Base-by-base conservation (phyloP, 331 rosid genomes). In the Prunus yedoensis region DNA sequence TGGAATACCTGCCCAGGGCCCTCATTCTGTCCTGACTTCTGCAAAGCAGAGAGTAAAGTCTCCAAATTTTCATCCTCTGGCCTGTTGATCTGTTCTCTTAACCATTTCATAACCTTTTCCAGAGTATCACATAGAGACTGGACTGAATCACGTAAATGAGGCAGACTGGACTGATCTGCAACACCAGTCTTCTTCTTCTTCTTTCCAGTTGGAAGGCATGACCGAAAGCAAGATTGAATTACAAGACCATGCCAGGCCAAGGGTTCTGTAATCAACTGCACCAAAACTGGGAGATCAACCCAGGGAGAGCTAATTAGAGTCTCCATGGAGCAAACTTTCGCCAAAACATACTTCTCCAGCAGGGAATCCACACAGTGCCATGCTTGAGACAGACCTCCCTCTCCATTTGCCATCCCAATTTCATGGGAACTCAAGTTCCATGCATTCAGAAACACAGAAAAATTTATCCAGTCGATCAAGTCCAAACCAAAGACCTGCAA, bases 181-280 rank as follows among this genome's bases (percentile, higher is more conserved):
- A 86, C 72, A 63, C 96, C 97, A 46, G 88, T 79, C 86, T 89
- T 95, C 91, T 92, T 95, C 79, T 95, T 95, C 86, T 87, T 95
- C 80, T 92, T 95, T 63, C 97, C 88, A 2, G 93, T 77, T 61
- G 98, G 99, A 74, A 87, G 85, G 64, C 85, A 85, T 13, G 96
- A 84, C 47, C 96, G 94, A 58, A 88, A 62, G 72, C 89, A 88
- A 74, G 99, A 84, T 73, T 89, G 98, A 57, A 95, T 86, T 23
- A 95, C 84, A 27, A 95, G 96, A 78, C 88, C 88, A 67, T 92
- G 98, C 99, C 99, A 95, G 4, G 97, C 94, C 82, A 95, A 79
- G 32, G 99, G 96, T 84, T 88, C 99, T 12, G 93, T 82, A 80
- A 95, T 88, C 82, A 95, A 52, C 82, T 88, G 94, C 76, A 89